Evolutionary conservation across 2,329 filamentous ascomycete genomes (phyloP), one percentile per base, ranked within the genome.

Genomic region (Aspergillus niger): DNA sequence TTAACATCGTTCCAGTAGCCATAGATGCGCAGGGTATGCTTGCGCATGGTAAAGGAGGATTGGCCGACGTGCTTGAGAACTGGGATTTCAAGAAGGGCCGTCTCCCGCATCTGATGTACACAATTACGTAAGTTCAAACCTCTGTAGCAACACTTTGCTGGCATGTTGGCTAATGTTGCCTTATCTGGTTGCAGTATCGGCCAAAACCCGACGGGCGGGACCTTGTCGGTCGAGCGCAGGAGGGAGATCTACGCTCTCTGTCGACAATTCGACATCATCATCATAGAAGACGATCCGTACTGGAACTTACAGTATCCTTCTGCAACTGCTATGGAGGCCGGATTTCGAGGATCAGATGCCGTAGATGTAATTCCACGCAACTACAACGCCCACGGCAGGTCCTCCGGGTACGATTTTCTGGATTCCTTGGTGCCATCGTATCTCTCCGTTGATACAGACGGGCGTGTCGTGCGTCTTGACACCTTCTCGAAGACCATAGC

Each of bases 401-500:
- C 83, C 4, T 82, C 87, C 0, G 91, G 91, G 8, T 94, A 87
- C 69, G 79, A 84, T 1, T 97, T 93, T 77, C 80, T 97, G 58
- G 92, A 96, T 78, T 91, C 89, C 2, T 85, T 97, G 10, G 86
- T 89, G 3, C 92, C 92, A 0, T 95, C 91, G 0, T 97, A 91
- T 75, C 80, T 97, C 47, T 89, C 84, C 63, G 75, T 97, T 58
- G 94, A 97, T 72, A 85, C 85, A 20, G 90, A 97, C 68, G 94
- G 94, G 59, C 89, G 94, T 38, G 93, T 97, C 44, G 84, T 97
- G 60, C 89, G 93, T 50, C 83, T 97, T 3, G 94, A 97, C 75
- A 97, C 93, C 1, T 97, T 97, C 76, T 95, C 91, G 71, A 97
- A 98, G 79, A 96, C 91, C 0, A 85, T 97, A 17, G 92, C 92